phyloP scores from a whole-genome alignment of 768 basidiomycete genomes.

The Mycena albidolilacea region DNA sequence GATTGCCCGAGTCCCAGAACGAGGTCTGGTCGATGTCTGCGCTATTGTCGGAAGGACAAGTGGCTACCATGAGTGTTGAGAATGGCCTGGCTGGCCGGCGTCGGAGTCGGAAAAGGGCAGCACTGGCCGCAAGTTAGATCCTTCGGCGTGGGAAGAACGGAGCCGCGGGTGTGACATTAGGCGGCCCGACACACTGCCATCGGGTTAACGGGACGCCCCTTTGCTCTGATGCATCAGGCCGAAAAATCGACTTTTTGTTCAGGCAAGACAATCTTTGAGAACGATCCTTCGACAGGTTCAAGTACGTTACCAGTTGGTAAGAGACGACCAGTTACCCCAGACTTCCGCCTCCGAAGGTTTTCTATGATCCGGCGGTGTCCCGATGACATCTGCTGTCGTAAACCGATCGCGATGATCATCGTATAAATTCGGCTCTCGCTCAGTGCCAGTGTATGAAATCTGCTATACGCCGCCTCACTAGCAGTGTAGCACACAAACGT shows the following conservation, averaged over 20 bases:
- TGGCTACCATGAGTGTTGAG: background rate
- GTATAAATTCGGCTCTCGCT: background rate
- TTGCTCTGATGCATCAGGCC: too few relatives aligned
- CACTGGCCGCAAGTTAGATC: too few relatives aligned
- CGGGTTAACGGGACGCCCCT: too few relatives aligned
- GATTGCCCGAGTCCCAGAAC: conserved; percentile 65
- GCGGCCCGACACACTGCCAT: too few relatives aligned
- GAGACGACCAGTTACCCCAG: too few relatives aligned
- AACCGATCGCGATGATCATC: background rate
- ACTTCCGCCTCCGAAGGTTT: background rate
- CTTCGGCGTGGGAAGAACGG: too few relatives aligned
- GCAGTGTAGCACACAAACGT: background rate
- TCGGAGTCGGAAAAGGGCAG: background rate
- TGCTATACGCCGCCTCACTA: background rate
- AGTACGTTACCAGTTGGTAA: too few relatives aligned
- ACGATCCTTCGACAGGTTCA: too few relatives aligned
- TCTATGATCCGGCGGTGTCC: conserved; percentile 4
- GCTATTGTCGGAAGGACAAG: conserved; percentile 70
- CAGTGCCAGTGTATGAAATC: background rate
- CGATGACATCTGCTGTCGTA: background rate
- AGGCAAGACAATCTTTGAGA: too few relatives aligned
- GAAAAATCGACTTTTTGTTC: too few relatives aligned
- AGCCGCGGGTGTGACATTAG: too few relatives aligned
- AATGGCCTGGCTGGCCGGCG: background rate
- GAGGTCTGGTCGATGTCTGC: conserved; percentile 64